Evolutionary conservation across 495 filamentous ascomycete species (phyloP).

Genomic region (Umbilicaria muhlenbergii): DNA sequence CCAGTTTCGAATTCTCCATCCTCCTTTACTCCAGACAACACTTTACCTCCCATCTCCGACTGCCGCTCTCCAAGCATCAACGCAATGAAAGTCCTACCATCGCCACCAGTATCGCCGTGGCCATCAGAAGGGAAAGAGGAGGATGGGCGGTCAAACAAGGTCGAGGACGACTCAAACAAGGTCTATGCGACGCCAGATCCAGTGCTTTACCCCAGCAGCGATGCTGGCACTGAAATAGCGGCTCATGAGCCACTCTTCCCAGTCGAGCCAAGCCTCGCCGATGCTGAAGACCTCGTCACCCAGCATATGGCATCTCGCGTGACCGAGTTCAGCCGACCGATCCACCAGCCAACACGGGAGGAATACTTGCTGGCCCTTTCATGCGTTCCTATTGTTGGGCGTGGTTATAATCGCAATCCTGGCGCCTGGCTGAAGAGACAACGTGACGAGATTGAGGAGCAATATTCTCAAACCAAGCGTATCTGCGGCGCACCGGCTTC

Average conservation of each 20-base stretch:
- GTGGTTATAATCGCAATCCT: constrained; percentile 42
- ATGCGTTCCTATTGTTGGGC: constrained; percentile 48
- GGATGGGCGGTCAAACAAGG: constrained; percentile 32
- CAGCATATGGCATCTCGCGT: constrained; percentile 53
- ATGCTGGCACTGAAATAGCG: constrained; percentile 25
- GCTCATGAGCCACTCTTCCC: constrained; percentile 40
- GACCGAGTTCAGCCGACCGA: constrained; percentile 33
- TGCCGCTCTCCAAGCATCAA: constrained; percentile 26
- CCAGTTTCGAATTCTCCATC: constrained; percentile 18
- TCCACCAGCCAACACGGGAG: constrained; percentile 47
- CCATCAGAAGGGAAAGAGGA: constrained; percentile 6
- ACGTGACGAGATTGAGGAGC: constrained; percentile 40
- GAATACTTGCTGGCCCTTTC: constrained; percentile 55
- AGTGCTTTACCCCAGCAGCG: constrained; percentile 44
- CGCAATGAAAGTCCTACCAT: constrained; percentile 39
- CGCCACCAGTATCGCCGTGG: constrained; percentile 59
- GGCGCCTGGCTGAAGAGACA: constrained; percentile 47
- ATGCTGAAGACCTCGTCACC: constrained; percentile 40
- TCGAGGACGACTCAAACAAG: constrained; percentile 27
- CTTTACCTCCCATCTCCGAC: constrained; percentile 31
- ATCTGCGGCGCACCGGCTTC: constrained; percentile 12
- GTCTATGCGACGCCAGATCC: constrained; percentile 31
- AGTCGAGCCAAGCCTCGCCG: constrained; percentile 24
- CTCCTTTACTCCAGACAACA: constrained; percentile 26
- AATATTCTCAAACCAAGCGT: constrained; percentile 27